These are phyloP conservation scores for Ceratocystis albifundus DNA, from an alignment of 2,329 filamentous ascomycete genomes.

Conservation along the genomic window DNA sequence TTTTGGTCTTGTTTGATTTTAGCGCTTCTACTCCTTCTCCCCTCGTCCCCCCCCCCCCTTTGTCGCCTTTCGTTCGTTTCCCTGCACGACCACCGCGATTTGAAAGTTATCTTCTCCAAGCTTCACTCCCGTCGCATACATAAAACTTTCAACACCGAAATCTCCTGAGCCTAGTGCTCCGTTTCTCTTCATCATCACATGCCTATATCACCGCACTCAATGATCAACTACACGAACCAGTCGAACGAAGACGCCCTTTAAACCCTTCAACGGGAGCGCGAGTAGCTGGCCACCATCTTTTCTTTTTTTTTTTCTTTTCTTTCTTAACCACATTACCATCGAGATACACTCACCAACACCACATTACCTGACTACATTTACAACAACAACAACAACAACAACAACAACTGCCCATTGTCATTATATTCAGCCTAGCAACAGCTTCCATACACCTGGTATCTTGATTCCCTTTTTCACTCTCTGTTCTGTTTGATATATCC, in stretches of 20 bases:
- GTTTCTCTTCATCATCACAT: slow-evolving; percentile 30
- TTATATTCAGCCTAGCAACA: background rate
- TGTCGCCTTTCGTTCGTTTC: background rate
- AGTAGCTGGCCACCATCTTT: slow-evolving; percentile 31
- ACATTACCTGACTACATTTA: background rate
- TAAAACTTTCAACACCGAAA: slow-evolving; percentile 27
- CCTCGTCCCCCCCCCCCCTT: background rate
- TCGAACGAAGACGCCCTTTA: slow-evolving; percentile 56
- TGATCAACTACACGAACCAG: slow-evolving; percentile 42
- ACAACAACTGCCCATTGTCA: background rate
- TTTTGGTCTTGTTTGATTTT: background rate
- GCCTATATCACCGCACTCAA: slow-evolving; percentile 30
- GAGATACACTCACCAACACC: background rate
- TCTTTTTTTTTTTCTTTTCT: too few species aligned
- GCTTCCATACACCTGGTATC: background rate
- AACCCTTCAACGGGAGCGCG: slow-evolving; percentile 52
- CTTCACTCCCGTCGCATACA: background rate
- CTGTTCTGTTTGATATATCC: background rate
- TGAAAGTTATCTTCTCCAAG: background rate
- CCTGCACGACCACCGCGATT: slow-evolving; percentile 6
- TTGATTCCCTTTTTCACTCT: slow-evolving; percentile 6
- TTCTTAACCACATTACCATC: background rate
- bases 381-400: background rate
- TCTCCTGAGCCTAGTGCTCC: slow-evolving; percentile 35
- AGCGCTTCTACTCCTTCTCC: background rate